These are phyloP conservation scores for Claviceps cyperi DNA, from an alignment of 2,329 filamentous ascomycete species.

Conservation along the genomic window DNA sequence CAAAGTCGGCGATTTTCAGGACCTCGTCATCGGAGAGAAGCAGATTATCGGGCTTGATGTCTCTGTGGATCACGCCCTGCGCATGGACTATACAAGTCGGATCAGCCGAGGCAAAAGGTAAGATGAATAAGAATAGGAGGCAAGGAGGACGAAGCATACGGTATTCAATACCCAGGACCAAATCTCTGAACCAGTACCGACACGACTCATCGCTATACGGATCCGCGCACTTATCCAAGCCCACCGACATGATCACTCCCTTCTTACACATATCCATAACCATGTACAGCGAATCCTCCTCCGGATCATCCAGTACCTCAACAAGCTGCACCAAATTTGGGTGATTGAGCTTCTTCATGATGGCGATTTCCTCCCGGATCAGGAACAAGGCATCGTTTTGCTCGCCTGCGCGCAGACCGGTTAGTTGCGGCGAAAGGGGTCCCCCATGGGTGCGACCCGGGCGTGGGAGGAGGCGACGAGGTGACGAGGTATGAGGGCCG, in stretches of 20 bases:
- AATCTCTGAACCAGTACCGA: conserved; percentile 83
- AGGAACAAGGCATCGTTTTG: conserved; percentile 61
- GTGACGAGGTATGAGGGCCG: conserved; percentile 22
- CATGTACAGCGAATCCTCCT: conserved; percentile 95
- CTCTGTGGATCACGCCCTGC: conserved; percentile 86
- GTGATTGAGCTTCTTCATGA: conserved; percentile 98
- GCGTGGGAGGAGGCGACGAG: conserved; percentile 14
- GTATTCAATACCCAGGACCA: conserved; percentile 92
- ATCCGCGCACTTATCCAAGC: conserved; percentile 65
- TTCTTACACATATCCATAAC: conserved; percentile 99
- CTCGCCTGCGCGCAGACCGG: conserved; percentile 31
- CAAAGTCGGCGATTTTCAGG: conserved; percentile 96
- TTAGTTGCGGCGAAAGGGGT: conserved; percentile 14
- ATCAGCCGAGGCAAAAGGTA: conserved; percentile 4
- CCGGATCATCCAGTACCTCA: conserved; percentile 88
- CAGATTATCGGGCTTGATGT: conserved; percentile 96
- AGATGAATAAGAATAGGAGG: not conserved
- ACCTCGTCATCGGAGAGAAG: conserved; percentile 80
- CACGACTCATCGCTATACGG: conserved; percentile 75
- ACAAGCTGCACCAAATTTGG: conserved; percentile 85
- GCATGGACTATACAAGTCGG: conserved; percentile 51
- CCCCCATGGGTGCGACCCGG: conserved; percentile 3
- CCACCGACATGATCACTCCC: conserved; percentile 92
- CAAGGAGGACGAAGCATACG: conserved; percentile 32
- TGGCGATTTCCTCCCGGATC: conserved; percentile 91